Conservation (phyloP, 164 flowering plant genomes). For the Magnolia changhungtana region DNA sequence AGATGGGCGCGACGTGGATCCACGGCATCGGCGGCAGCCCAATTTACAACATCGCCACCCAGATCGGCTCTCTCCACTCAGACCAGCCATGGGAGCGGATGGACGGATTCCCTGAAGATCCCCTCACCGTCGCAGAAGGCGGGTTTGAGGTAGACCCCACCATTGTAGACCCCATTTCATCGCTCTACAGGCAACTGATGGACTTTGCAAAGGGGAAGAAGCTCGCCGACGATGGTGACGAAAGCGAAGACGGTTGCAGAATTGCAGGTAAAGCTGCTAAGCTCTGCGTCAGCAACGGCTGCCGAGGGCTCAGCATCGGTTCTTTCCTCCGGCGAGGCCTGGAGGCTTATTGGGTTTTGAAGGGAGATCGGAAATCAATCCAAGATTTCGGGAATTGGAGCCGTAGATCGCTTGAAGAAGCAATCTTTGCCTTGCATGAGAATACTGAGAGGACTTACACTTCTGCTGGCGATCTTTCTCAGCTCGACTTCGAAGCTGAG, state of each 20-base stretch:
- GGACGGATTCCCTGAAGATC: conserved; percentile 57
- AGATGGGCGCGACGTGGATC: conserved; percentile 98
- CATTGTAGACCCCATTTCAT: conserved; percentile 45
- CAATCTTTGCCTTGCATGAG: conserved; percentile 69
- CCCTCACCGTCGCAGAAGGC: conserved; percentile 34
- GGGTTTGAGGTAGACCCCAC: conserved; percentile 32
- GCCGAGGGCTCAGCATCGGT: conserved; percentile 49
- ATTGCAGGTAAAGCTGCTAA: conserved; percentile 29
- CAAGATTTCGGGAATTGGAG: conserved; percentile 1
- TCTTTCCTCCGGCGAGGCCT: conserved; percentile 58
- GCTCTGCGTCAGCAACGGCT: conserved; percentile 12
- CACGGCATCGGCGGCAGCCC: conserved; percentile 95
- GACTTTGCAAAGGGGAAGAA: conserved; percentile 58
- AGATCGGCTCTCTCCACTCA: conserved; percentile 49
- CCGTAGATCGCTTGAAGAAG: conserved; percentile 34
- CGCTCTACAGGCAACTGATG: conserved; percentile 58
- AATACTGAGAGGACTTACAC: conserved; percentile 83
- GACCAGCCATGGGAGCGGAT: conserved; percentile 86
- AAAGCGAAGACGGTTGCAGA: conserved; percentile 6
- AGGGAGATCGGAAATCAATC: neutral
- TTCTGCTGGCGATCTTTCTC: conserved; percentile 65
- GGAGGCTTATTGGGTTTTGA: conserved; percentile 44
- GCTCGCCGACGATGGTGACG: conserved; percentile 8
- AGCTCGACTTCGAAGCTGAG: conserved; percentile 73
- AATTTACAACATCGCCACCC: conserved; percentile 60